Evolutionary conservation across 257 asterid genomes (phyloP).

Genomic region (Nemophila menziesii): DNA sequence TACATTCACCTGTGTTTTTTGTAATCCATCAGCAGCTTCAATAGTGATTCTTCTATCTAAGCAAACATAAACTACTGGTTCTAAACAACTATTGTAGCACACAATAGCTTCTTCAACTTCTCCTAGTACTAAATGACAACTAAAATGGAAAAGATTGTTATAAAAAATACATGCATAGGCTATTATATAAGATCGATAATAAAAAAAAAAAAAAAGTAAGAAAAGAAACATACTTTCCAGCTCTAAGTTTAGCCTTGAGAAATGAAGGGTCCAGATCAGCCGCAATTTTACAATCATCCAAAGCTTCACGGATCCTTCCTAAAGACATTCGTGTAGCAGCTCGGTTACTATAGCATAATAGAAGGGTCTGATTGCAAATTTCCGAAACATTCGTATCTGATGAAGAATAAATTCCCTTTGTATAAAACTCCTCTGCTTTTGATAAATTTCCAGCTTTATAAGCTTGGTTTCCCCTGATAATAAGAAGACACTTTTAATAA

Average conservation of each 20-base stretch:
- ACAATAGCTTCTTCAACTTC: conserved; percentile 60
- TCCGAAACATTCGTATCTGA: conserved; percentile 21
- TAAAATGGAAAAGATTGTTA: too few species aligned
- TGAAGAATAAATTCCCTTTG: conserved; percentile 55
- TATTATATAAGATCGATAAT: too few species aligned
- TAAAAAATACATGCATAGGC: neutral
- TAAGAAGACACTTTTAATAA: conserved; percentile 9
- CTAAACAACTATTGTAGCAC: conserved; percentile 51
- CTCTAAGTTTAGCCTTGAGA: conserved; percentile 61
- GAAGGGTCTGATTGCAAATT: conserved; percentile 33
- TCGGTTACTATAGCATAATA: conserved; percentile 90
- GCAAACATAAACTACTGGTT: conserved; percentile 38
- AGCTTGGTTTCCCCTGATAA: conserved; percentile 82
- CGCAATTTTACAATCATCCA: conserved; percentile 71
- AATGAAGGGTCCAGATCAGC: conserved; percentile 58
- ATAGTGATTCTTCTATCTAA: conserved; percentile 70
- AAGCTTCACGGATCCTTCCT: conserved; percentile 79
- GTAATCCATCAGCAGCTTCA: conserved; percentile 84
- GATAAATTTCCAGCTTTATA: conserved; percentile 56
- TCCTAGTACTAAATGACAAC: conserved; percentile 80
- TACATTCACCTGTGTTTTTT: conserved; percentile 63
- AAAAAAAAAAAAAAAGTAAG: neutral
- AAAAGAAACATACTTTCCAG: conserved; percentile 63
- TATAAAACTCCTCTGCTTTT: conserved; percentile 72
- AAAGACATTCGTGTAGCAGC: conserved; percentile 94